These are phyloP conservation scores for Aspergillus tubingensis DNA, from an alignment of 2,329 filamentous ascomycete genomes.

Conservation along the genomic window DNA sequence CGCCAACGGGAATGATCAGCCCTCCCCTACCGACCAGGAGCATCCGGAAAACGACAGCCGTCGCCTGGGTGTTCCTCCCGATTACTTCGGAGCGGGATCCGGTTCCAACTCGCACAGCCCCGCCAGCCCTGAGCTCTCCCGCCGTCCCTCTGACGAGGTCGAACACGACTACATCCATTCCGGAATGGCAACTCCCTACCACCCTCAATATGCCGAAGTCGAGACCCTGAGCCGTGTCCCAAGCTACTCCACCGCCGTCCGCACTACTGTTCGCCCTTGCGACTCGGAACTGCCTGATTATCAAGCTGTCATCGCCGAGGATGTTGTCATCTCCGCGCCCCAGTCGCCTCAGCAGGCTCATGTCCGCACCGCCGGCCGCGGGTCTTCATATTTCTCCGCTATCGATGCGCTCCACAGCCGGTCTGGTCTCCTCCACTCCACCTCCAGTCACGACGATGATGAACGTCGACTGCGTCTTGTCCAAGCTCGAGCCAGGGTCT, in stretches of 20 bases:
- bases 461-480: conserved; percentile 44
- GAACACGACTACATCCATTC: conserved; percentile 45
- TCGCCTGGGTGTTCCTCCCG: conserved; percentile 30
- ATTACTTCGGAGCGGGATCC: conserved; percentile 35
- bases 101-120: conserved; percentile 38
- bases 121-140: conserved; percentile 42
- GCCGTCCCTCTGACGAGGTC: conserved; percentile 51
- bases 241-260: conserved; percentile 74
- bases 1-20: conserved; percentile 30
- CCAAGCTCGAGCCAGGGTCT: conserved; percentile 41
- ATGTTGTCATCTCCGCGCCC: conserved; percentile 29
- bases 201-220: conserved; percentile 56
- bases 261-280: conserved; percentile 60
- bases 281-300: conserved; percentile 66
- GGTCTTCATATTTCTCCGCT: conserved; percentile 30
- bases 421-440: conserved; percentile 27
- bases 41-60: conserved; percentile 23
- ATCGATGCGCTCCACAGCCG: conserved; percentile 30
- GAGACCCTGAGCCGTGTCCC: conserved; percentile 71
- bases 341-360: conserved; percentile 44
- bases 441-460: conserved; percentile 36
- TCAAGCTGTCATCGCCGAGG: conserved; percentile 52
- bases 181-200: conserved; percentile 45
- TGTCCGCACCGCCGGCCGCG: conserved; percentile 39
- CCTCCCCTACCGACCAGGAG: conserved; percentile 27